Base-by-base conservation (phyloP, 345 rosid genomes). In the Sonneratia alba region DNA sequence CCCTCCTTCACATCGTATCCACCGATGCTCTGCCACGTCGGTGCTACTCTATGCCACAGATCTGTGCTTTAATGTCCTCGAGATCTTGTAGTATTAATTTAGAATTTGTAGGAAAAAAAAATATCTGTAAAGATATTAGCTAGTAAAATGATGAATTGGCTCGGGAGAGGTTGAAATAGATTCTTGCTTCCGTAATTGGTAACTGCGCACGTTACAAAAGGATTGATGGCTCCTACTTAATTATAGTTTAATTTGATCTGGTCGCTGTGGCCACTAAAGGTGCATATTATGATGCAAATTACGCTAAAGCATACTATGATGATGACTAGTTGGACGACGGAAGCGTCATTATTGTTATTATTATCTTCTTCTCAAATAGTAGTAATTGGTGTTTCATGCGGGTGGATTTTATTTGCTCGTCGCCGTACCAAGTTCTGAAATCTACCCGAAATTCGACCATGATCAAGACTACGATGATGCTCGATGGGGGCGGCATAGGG, bases 241-340 rank as follows among this genome's bases (percentile, higher is more conserved):
- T 53, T 53, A 53, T 53, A 19, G 59, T 53, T 53, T 53, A 7
- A 53, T 53, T 16, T 22, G 2, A 53, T 53, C 4, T 53, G 59
- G n/a, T 1, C 59, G 15, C 22, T 53, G 56, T 22, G 56, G 57
- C 67, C 73, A 66, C 70, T 73, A 51, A 73, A 66, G 61, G n/a
- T 22, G 32, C 32, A 27, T 27, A 27, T 27, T 69, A 48, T 51
- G 63, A 73, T 67, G 66, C 76, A 15, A 73, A 55, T 55, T 67
- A 37, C 62, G 66, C 66, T 66, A 73, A 56, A 40, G 68, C 47
- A 22, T 36, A 67, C 76, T 27, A 55, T 55, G n/a, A 73, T 73
- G 49, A 67, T 73, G 66, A 73, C 56, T 73, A 43, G 40, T 73
- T 57, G 67, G 71, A 37, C 43, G 71, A 73, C 67, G 76, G 70